These are phyloP conservation scores for Aspergillus sp. DNA, from an alignment of 2,329 filamentous ascomycete species.

Conservation along the genomic window DNA sequence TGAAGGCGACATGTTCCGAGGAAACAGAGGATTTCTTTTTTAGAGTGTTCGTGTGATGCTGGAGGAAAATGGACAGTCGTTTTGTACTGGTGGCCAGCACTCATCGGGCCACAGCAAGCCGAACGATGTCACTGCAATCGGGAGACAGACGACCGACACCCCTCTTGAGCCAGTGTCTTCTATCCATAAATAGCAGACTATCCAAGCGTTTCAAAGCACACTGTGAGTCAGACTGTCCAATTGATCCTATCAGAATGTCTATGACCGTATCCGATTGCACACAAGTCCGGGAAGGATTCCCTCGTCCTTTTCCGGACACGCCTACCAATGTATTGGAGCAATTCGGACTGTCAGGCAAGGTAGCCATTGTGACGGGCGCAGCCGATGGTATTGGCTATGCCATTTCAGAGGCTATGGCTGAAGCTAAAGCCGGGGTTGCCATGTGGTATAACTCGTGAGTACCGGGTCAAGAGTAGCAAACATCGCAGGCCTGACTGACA, in stretches of 20 bases:
- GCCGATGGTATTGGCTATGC: slow-evolving; percentile 48
- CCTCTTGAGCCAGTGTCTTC: no score
- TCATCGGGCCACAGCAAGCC: no score
- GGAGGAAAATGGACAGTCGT: background rate
- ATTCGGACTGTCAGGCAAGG: slow-evolving; percentile 39
- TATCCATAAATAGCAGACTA: background rate
- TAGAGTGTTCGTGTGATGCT: background rate
- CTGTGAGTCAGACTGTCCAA: no score
- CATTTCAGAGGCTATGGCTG: slow-evolving; percentile 47
- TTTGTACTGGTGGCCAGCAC: no score
- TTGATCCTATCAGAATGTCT: slow-evolving; percentile 37
- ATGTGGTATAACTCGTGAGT: slow-evolving; percentile 41
- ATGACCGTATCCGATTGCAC: slow-evolving; percentile 36
- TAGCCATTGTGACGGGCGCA: slow-evolving; percentile 45
- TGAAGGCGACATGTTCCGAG: background rate
- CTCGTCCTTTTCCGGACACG: slow-evolving; percentile 38
- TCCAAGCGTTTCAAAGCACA: background rate
- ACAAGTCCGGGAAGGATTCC: slow-evolving; percentile 31
- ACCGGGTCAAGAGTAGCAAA: no score
- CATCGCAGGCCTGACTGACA: background rate
- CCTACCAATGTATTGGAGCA: slow-evolving; percentile 48
- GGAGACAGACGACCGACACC: no score
- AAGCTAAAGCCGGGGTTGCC: slow-evolving; percentile 45
- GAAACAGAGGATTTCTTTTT: background rate
- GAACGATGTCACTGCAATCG: no score